phyloP scores from a whole-genome alignment of 2,329 filamentous ascomycete genomes.

The Phaeophleospora eucalypticola region DNA sequence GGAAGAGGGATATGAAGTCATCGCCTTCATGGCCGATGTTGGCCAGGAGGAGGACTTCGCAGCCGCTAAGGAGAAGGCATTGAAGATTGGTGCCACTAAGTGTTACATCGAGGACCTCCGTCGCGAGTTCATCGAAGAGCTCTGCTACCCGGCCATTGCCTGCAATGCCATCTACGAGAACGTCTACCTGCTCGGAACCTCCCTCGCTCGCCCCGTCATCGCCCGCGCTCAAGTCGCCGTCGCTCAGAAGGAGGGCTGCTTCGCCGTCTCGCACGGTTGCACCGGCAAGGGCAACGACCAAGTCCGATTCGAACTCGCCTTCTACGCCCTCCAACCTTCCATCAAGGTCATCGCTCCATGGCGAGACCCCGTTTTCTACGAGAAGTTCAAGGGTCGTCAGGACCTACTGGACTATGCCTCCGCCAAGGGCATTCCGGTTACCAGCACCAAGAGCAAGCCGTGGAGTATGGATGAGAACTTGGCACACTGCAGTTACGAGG shows the following conservation, averaged over 20 bases:
- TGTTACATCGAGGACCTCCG: slow-evolving; percentile 62
- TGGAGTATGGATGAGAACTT: slow-evolving; percentile 68
- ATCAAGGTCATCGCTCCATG: slow-evolving; percentile 74
- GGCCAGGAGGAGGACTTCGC: slow-evolving; percentile 63
- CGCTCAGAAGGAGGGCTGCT: slow-evolving; percentile 59
- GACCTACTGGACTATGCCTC: slow-evolving; percentile 70
- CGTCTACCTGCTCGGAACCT: slow-evolving; percentile 54
- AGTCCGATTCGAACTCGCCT: slow-evolving; percentile 62
- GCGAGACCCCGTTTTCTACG: slow-evolving; percentile 65
- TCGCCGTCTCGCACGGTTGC: slow-evolving; percentile 48
- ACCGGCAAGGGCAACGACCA: slow-evolving; percentile 64
- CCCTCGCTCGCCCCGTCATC: slow-evolving; percentile 66
- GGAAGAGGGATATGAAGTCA: slow-evolving; percentile 58
- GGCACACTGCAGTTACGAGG: slow-evolving; percentile 76
- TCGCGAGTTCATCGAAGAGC: slow-evolving; percentile 68
- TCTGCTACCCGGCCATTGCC: slow-evolving; percentile 75
- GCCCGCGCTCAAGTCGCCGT: slow-evolving; percentile 63
- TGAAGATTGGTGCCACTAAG: slow-evolving; percentile 64
- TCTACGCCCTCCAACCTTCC: slow-evolving; percentile 58
- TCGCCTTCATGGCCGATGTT: slow-evolving; percentile 67
- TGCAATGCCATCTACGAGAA: slow-evolving; percentile 61
- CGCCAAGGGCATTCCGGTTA: slow-evolving; percentile 65
- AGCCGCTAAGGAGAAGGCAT: slow-evolving; percentile 67
- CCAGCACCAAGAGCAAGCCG: slow-evolving; percentile 67
- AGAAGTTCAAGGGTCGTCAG: slow-evolving; percentile 66